phyloP scores from a whole-genome alignment of 768 basidiomycete genomes.

The Antrodiella citrinella region DNA sequence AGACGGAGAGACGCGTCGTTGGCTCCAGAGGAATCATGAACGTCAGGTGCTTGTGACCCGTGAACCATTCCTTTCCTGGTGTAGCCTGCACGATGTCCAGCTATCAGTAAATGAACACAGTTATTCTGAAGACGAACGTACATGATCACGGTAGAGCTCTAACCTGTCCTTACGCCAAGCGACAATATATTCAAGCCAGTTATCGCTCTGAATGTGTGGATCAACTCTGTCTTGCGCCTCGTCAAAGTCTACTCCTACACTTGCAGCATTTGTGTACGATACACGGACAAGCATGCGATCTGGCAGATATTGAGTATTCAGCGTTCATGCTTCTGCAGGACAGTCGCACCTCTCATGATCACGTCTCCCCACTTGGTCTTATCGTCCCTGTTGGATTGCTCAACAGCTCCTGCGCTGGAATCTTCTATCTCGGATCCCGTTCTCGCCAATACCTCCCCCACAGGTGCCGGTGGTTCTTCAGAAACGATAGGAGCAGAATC shows the following conservation, averaged over 20 bases:
- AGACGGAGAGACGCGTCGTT: constrained; percentile 70
- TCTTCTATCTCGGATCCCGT: constrained; percentile 44
- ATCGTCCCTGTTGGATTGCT: constrained; percentile 9
- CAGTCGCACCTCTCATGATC: constrained; percentile 62
- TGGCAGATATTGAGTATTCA: constrained; percentile 26
- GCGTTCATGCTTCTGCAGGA: too few species aligned
- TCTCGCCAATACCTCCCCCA: constrained; percentile 59
- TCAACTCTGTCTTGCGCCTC: constrained; percentile 61
- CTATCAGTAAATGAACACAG: not conserved
- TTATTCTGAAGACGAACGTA: constrained; percentile 27
- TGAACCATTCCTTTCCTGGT: constrained; percentile 60
- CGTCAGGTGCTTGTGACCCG: constrained; percentile 69
- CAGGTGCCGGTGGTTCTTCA: constrained; percentile 39
- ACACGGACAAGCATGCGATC: constrained; percentile 88
- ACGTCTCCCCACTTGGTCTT: constrained; percentile 39
- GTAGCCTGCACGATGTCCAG: constrained; percentile 32
- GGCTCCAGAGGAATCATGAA: constrained; percentile 69
- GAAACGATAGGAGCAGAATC: constrained; percentile 11
- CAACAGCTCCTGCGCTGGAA: constrained; percentile 58
- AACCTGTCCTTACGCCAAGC: constrained; percentile 72
- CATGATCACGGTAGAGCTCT: constrained; percentile 83
- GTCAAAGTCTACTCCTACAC: constrained; percentile 46
- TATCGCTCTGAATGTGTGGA: constrained; percentile 50
- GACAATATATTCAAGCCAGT: constrained; percentile 79
- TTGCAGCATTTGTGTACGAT: constrained; percentile 51